Percentiles rank a stretch among this genome's conserved stretches.
Evolutionary conservation across 1,139 yeast genomes (phyloP).

Genomic region (Arxiozyma bovina): DNA sequence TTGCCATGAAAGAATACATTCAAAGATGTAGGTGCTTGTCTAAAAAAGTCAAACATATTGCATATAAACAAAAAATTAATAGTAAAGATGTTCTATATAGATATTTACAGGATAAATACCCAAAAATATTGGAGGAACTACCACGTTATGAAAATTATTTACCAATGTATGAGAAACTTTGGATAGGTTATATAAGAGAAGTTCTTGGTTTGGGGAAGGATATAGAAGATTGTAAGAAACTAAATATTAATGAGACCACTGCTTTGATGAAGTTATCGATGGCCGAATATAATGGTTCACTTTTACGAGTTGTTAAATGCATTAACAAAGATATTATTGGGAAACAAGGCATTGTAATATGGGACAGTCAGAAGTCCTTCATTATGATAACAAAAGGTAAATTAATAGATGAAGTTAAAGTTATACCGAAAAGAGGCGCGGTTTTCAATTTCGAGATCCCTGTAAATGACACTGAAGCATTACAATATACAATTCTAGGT

Average conservation of each 20-base stretch:
- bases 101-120: slow-evolving; percentile 14
- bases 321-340: slow-evolving; percentile 56
- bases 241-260: slow-evolving; percentile 20
- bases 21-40: slow-evolving; percentile 14
- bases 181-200: slow-evolving; percentile 30
- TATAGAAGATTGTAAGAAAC: slow-evolving; percentile 12
- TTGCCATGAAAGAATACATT: slow-evolving; percentile 23
- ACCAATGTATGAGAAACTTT: slow-evolving; percentile 26
- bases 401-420: slow-evolving; percentile 44
- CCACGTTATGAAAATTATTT: slow-evolving; percentile 22
- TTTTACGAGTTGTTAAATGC: slow-evolving; percentile 50
- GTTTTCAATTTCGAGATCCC: slow-evolving; percentile 49
- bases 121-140: slow-evolving; percentile 14
- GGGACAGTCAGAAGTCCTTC: slow-evolving; percentile 78
- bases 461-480: slow-evolving; percentile 29
- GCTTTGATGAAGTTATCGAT: slow-evolving; percentile 52
- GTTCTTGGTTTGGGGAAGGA: slow-evolving; percentile 19
- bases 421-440: slow-evolving; percentile 53
- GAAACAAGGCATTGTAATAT: slow-evolving; percentile 64
- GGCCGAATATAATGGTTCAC: slow-evolving; percentile 81
- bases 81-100: slow-evolving; percentile 9
- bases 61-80: slow-evolving; percentile 14
- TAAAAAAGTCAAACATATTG: slow-evolving; percentile 15
- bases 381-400: slow-evolving; percentile 51
- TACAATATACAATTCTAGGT: slow-evolving; percentile 66